phyloP scores from a whole-genome alignment of 257 asterid species.

The Gentiana macrophylla region DNA sequence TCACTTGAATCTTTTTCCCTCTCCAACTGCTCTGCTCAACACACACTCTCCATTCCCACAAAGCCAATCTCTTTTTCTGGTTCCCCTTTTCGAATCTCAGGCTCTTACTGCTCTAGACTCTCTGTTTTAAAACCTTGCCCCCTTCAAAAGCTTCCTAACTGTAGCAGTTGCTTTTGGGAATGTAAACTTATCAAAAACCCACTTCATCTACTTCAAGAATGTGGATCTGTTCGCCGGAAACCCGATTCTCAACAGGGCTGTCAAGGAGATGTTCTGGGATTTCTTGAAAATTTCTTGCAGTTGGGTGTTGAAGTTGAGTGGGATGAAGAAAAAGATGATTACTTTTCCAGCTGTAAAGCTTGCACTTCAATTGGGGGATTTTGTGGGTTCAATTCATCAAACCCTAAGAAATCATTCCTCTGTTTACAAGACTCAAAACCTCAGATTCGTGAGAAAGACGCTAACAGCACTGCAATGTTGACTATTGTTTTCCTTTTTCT shows the following conservation, averaged over 20 bases:
- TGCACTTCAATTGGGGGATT: conserved; percentile 43
- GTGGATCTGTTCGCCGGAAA: conserved; percentile 39
- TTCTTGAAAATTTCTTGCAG: conserved; percentile 46
- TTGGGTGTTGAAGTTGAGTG: conserved; percentile 70
- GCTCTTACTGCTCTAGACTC: conserved; percentile 71
- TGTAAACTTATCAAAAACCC: conserved; percentile 66
- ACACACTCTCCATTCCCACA: conserved; percentile 29
- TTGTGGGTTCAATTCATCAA: conserved; percentile 69
- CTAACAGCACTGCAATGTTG: conserved; percentile 34
- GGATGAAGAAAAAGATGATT: conserved; percentile 62
- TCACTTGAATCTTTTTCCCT: conserved; percentile 4
- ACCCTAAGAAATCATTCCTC: conserved; percentile 39
- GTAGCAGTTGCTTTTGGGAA: conserved; percentile 60
- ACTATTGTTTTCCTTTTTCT: conserved; percentile 32
- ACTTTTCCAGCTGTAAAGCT: conserved; percentile 49
- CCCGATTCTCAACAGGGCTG: conserved; percentile 53
- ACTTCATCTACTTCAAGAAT: conserved; percentile 40
- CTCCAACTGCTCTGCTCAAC: conserved; percentile 37
- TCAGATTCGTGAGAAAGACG: conserved; percentile 28
- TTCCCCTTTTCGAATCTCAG: conserved; percentile 69
- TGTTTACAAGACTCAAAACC: conserved; percentile 30
- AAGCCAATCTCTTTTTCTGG: conserved; percentile 49
- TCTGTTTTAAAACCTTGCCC: conserved; percentile 54
- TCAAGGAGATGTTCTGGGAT: conserved; percentile 60
- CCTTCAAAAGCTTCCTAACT: conserved; percentile 51